Percentiles rank a stretch among this genome's conserved stretches.
phyloP scores from a whole-genome alignment of 352 stramenopile species.

The Phytopythium vexans region DNA sequence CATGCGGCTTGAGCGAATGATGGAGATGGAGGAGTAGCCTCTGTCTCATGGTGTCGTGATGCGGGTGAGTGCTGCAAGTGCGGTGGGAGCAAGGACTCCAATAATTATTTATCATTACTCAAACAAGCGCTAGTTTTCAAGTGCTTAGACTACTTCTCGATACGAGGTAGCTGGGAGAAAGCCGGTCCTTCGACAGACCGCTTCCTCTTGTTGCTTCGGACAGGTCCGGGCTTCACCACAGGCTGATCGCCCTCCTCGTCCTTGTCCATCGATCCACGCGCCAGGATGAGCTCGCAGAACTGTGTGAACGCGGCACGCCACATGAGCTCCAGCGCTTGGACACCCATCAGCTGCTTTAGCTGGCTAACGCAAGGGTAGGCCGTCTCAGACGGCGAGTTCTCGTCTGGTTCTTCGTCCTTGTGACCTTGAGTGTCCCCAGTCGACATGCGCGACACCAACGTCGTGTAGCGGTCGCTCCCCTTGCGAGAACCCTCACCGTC shows the following conservation, averaged over 20 bases:
- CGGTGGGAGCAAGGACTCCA: too few species aligned
- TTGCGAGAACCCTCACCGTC: too few species aligned
- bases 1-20: conserved; percentile 51
- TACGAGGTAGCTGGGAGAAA: too few species aligned
- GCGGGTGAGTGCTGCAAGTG: too few species aligned
- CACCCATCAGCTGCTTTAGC: background rate
- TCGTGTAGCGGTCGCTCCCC: too few species aligned
- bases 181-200: too few species aligned
- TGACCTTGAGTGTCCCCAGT: background rate
- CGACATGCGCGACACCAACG: too few species aligned
- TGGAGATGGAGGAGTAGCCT: conserved; percentile 46
- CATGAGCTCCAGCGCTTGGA: background rate
- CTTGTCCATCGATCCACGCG: conserved; percentile 1
- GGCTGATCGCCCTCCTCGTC: background rate
- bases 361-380: background rate
- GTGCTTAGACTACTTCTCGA: too few species aligned
- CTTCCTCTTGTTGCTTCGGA: too few species aligned
- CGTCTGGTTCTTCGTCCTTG: background rate
- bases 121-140: too few species aligned
- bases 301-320: conserved; percentile 3
- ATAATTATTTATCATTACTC: too few species aligned
- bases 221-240: background rate
- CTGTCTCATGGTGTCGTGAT: background rate
- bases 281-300: conserved; percentile 3
- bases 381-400: too few species aligned